Percentiles rank a stretch among this genome's conserved stretches.
These are phyloP conservation scores for Cordia subcordata DNA, from an alignment of 257 asterid species.

Conservation along the genomic window DNA sequence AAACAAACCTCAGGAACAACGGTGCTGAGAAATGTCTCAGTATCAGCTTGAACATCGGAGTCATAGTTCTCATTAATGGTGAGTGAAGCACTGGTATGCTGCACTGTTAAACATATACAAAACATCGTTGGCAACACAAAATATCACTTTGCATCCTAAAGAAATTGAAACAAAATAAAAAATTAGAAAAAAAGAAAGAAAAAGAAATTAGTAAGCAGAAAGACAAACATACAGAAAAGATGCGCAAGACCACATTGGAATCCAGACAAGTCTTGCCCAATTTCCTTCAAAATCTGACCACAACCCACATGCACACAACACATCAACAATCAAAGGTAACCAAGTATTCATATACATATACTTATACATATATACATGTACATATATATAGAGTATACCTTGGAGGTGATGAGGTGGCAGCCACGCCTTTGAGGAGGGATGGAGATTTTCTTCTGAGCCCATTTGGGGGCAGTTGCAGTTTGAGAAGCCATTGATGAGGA, in stretches of 20 bases:
- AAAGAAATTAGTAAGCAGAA: constrained; percentile 1
- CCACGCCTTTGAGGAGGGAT: constrained; percentile 82
- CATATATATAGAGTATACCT: constrained; percentile 28
- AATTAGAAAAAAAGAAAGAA: too few species aligned
- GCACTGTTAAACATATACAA: constrained; percentile 56
- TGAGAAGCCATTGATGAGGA: constrained; percentile 30
- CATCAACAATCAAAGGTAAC: too few species aligned
- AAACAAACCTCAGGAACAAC: constrained; percentile 81
- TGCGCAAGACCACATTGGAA: constrained; percentile 94
- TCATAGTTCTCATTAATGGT: constrained; percentile 92
- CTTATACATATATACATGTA: too few species aligned
- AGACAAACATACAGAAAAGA: constrained; percentile 65
- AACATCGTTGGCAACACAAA: neutral
- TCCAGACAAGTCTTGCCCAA: constrained; percentile 73
- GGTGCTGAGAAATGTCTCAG: constrained; percentile 82
- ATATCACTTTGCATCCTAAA: neutral
- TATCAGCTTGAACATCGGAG: constrained; percentile 87
- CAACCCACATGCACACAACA: too few species aligned
- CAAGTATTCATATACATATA: too few species aligned
- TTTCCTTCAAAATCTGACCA: constrained; percentile 79
- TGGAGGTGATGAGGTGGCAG: constrained; percentile 82
- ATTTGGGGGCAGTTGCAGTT: constrained; percentile 52
- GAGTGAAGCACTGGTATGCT: constrained; percentile 98
- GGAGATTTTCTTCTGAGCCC: constrained; percentile 87
- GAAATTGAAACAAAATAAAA: too few species aligned